Base-by-base conservation (phyloP, 2,329 filamentous ascomycete species). In the Pseudocercospora eumusae region DNA sequence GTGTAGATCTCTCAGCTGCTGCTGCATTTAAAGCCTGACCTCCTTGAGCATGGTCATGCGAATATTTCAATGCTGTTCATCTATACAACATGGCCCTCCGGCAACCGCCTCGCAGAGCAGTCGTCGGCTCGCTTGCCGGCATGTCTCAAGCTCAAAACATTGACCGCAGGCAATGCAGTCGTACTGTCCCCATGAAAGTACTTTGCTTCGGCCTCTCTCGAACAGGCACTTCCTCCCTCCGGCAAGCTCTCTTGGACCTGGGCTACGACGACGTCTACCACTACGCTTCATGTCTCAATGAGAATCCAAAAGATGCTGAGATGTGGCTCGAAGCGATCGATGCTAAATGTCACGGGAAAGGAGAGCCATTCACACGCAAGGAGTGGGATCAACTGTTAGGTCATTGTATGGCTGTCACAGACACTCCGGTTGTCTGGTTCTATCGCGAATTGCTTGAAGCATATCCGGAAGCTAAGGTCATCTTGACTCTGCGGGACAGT, bases 231-330 rank as follows among this genome's bases (percentile, higher is more conserved):
- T 82, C 85, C 36, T 89, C 54, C 21, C 63, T 68, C 9, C 62
- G 63, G 6, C 61, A 65, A 63, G 86, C 86, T 20, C 81, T 89
- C 71, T 81, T 85, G 69, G 78, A 83, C 67, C 80, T 89, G 25
- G 86, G 86, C 59, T 88, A 86, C 71, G 77, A 82, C 66, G 84
- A 86, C 71, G 85, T 82, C 50, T 88, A 89, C 79, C 86, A 89
- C 77, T 88, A 87, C 84, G 86, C 87, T 81, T 50, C 53, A 54
- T 47, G 56, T 13, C 54, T 66, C 11, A 64, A 68, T 27, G 64
- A 68, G 23, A 67, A 67, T 57, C 66, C 68, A 1, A 53, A 25
- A 4, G 66, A 70, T 44, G 45, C 62, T 11, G 56, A 64, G 33
- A 57, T 69, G 23, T 74, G 70, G 70, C 56, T 63, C n/a, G 63